These are phyloP conservation scores for Hemerocallis citrina DNA, from an alignment of 106 monocot species.

Conservation along the genomic window DNA sequence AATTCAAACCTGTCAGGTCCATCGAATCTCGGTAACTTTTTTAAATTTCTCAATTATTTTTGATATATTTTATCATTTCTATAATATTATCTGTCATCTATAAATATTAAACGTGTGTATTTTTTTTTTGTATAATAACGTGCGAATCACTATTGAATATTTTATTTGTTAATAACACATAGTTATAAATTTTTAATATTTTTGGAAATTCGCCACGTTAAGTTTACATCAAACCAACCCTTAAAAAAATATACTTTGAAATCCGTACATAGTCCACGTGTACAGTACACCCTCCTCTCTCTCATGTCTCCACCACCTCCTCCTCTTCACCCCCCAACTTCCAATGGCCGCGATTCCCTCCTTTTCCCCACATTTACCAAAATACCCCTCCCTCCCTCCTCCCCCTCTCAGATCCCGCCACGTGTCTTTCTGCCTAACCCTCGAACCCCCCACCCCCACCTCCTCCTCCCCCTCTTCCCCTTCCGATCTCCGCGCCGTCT, in stretches of 20 bases:
- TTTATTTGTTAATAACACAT: too few relatives aligned
- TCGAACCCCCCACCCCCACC: not conserved
- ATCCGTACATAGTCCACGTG: not conserved
- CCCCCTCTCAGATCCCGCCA: not conserved
- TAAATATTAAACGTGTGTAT: too few relatives aligned
- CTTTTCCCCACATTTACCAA: slow-evolving; percentile 4
- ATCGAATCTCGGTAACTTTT: too few relatives aligned
- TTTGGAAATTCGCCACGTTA: too few relatives aligned
- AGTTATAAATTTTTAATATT: too few relatives aligned
- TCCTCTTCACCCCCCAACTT: not conserved
- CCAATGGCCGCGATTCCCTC: slow-evolving; percentile 7
- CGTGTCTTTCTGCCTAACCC: slow-evolving; percentile 1
- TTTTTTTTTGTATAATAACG: too few relatives aligned
- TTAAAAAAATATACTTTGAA: not conserved
- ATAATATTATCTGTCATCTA: too few relatives aligned
- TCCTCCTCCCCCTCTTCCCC: not conserved
- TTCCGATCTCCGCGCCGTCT: slow-evolving; percentile 28
- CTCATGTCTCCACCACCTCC: not conserved
- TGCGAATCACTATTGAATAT: too few relatives aligned
- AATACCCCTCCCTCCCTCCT: not conserved
- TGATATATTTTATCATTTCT: too few relatives aligned
- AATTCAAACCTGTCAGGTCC: too few relatives aligned
- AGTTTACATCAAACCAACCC: too few relatives aligned
- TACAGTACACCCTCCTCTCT: not conserved
- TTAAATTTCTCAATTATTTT: too few relatives aligned